Evolutionary conservation across 306 rosid genomes (phyloP).

Genomic region (Rubus idaeus): DNA sequence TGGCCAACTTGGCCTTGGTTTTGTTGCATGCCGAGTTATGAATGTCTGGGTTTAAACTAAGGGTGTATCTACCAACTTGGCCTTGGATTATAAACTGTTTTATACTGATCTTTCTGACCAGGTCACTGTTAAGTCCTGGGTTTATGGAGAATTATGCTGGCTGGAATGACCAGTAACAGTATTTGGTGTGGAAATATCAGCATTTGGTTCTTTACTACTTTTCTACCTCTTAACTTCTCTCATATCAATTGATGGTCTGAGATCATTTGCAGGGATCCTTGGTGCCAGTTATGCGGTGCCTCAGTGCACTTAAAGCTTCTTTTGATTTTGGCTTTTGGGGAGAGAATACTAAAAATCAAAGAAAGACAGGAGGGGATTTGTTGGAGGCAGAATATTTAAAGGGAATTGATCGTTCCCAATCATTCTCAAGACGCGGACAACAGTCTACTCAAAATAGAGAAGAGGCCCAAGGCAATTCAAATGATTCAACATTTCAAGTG

Average conservation of each 20-base stretch:
- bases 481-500: conserved; percentile 35
- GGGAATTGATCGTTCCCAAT: conserved; percentile 36
- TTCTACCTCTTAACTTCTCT: conserved; percentile 16
- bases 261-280: conserved; percentile 73
- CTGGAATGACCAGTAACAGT: conserved; percentile 23
- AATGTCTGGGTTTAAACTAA: not conserved
- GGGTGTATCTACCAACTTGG: not conserved
- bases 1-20: not conserved
- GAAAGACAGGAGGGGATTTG: conserved; percentile 69
- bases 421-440: conserved; percentile 19
- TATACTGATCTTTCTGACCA: conserved; percentile 7
- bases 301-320: conserved; percentile 65
- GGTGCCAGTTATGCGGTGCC: conserved; percentile 80
- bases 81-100: not conserved
- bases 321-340: conserved; percentile 57
- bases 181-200: conserved; percentile 17
- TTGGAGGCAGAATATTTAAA: conserved; percentile 44
- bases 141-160: conserved; percentile 17
- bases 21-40: not conserved
- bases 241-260: conserved; percentile 33
- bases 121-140: conserved; percentile 18
- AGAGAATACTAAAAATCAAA: conserved; percentile 47
- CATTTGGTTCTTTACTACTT: conserved; percentile 5
- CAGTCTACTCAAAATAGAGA: conserved; percentile 25
- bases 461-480: conserved; percentile 4